Base-by-base conservation (phyloP, 768 basidiomycete genomes). In the Xerocomellus chrysenteron region DNA sequence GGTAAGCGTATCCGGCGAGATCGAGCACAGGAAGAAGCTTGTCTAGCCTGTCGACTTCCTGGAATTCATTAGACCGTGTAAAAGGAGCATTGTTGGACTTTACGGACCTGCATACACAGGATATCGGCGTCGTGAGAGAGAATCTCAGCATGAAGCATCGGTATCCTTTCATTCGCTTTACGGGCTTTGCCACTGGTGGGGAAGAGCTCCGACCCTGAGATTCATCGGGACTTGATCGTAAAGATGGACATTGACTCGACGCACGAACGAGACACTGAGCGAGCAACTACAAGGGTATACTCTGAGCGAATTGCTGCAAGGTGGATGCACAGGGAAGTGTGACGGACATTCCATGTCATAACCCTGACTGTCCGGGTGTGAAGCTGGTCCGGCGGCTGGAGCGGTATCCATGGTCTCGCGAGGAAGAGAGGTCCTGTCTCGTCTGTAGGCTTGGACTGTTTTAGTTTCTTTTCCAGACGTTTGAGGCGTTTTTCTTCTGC, bases 1-100 rank as follows among this genome's bases (percentile, higher is more conserved):
- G 79, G 66, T 83, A 73, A 10, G 75, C 71, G 68, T 94, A 94
- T 11, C 83, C 83, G 13, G 83, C 84, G 33, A 75, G 68, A 44
- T 87, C 79, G 8, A 96, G 78, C 21, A 78, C 74, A 1, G 90
- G 90, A 21, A 87, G 70, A 19, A 95, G 76, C 61, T 84, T 87
- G 36, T 88, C 84, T 26, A 94, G 75, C 39, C 86, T 79, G 65
- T 96, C 95, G 9, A 94, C 92, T 78, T 98, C 94, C 92, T 97
- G 67, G 28, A 21, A 30, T 49, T 33, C 17, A 44, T 47, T 21
- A 49, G 44, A 50, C 44, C 43, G 9, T 26, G 41, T 44, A 43
- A 12, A 35, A 42, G 24, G 30, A 36, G 17, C 41, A 21, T 28
- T 26, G 39, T 14, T 35, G 24, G 17, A 51, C 55, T 24, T 30